Evolutionary conservation across 495 filamentous ascomycete genomes (phyloP), one percentile per base, ranked within the genome.

Genomic region (Podospora bellae-mahoneyi): DNA sequence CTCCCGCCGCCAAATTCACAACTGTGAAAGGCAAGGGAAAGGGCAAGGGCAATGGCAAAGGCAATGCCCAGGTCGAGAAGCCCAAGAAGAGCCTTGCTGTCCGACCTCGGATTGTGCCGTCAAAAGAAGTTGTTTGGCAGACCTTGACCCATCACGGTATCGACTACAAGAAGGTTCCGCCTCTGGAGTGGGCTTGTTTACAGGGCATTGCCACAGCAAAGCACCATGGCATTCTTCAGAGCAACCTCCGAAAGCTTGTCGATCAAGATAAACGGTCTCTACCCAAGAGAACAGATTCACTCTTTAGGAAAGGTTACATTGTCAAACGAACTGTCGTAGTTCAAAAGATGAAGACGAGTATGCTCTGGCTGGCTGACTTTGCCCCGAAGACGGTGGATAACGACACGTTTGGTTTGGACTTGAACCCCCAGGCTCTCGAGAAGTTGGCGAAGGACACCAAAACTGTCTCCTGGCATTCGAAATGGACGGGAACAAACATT

Each of bases 221-320:
- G 65, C 80, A 84, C 44, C 78, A 86, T 23, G 94, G 94, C 16
- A 91, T 97, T 54, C 78, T 89, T 1, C 94, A 97, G 78, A 87
- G 89, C 7, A 88, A 94, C 20, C 81, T 97, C n/a, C 86, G 89
- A 23, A 84, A 80, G 34, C 74, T 90, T 9, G 92, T 91, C 68
- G 89, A 90, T 20, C 94, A 97, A 78, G 92, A 97, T 76, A 96
- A 96, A 74, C 85, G 92, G 57, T 97, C 94, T 2, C 86, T 97
- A 5, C 92, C 94, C 15, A 87, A 87, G 62, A 84, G 94, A 55
- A 97, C 94, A 1, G 90, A 93, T 69, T 79, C 83, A 1, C 84
- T 97, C 20, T 85, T 86, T 23, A 81, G 83, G 65, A 91, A 90
- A 73, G 94, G 94, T 9, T 96, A 97, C 76, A 92, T 97, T 60